phyloP scores from a whole-genome alignment of 2,329 filamentous ascomycete species.

The Talaromyces piceae region DNA sequence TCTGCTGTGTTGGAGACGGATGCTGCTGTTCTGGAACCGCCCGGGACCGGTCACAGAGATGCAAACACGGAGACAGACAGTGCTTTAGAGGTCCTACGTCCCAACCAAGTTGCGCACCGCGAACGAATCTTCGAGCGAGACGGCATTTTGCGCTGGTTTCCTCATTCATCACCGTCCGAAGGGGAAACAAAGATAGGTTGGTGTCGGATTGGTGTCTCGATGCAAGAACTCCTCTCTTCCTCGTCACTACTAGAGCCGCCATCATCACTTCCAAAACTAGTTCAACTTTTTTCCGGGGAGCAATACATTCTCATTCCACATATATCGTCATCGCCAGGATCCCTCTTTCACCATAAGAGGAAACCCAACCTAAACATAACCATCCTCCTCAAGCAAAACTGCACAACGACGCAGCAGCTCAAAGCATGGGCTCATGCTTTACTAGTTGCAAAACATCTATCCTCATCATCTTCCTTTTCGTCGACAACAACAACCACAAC shows the following conservation, averaged over 20 bases:
- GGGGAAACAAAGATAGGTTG: conserved; percentile 41
- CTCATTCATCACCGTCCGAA: conserved; percentile 19
- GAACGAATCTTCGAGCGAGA: conserved; percentile 58
- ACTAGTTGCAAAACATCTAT: conserved; percentile 33
- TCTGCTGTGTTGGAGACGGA: conserved; percentile 41
- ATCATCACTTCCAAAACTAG: conserved; percentile 34
- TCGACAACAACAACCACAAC: not conserved
- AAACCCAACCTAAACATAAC: conserved; percentile 1
- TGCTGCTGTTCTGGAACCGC: too few species aligned
- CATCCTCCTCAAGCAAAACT: conserved; percentile 60
- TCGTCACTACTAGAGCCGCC: too few species aligned
- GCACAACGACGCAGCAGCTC: conserved; percentile 44
- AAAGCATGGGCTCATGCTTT: conserved; percentile 58
- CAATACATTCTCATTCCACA: conserved; percentile 57
- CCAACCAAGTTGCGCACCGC: conserved; percentile 54
- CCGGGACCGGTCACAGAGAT: conserved; percentile 9
- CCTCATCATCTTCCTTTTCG: not conserved
- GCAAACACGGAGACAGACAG: conserved; percentile 12
- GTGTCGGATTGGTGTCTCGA: conserved; percentile 47
- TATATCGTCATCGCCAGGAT: conserved; percentile 12
- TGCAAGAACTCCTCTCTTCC: conserved; percentile 23
- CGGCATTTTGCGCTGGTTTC: conserved; percentile 54
- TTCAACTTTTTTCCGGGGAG: conserved; percentile 45
- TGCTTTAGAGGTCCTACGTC: conserved; percentile 41
- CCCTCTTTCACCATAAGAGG: too few species aligned